These are phyloP conservation scores for Salpingoeca rosetta DNA, from an alignment of 78 protist genomes.

Conservation along the genomic window DNA sequence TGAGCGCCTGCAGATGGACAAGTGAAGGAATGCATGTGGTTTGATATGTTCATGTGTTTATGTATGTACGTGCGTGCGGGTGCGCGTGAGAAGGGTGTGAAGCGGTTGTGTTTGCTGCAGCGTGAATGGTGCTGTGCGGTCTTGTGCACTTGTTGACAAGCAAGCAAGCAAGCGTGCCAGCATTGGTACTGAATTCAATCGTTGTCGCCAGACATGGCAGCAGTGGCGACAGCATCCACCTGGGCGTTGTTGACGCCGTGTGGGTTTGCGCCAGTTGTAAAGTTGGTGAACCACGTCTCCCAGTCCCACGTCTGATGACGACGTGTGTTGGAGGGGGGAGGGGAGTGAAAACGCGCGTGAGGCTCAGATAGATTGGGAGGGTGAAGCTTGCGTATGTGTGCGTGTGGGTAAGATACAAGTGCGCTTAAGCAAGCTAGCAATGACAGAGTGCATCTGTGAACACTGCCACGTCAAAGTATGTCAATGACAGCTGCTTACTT, in stretches of 20 bases:
- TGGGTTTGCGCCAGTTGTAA: background rate
- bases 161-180: background rate
- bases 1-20: constrained; percentile 15
- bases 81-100: background rate
- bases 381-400: background rate
- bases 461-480: no score
- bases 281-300: constrained; percentile 17
- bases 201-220: no score
- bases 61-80: no score
- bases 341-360: background rate
- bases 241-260: constrained; percentile 46
- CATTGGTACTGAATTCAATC: no score
- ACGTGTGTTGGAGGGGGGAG: background rate
- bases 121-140: no score
- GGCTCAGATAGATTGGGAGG: background rate
- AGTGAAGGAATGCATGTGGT: no score
- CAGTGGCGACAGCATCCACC: background rate
- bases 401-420: background rate
- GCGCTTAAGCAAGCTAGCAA: no score
- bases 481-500: no score
- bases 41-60: no score
- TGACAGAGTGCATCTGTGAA: no score
- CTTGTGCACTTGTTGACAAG: no score
- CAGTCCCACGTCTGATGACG: constrained; percentile 18
- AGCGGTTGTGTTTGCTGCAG: background rate